phyloP scores from a whole-genome alignment of 169 alveolate species.

The Pseudocohnilembus persalinus region DNA sequence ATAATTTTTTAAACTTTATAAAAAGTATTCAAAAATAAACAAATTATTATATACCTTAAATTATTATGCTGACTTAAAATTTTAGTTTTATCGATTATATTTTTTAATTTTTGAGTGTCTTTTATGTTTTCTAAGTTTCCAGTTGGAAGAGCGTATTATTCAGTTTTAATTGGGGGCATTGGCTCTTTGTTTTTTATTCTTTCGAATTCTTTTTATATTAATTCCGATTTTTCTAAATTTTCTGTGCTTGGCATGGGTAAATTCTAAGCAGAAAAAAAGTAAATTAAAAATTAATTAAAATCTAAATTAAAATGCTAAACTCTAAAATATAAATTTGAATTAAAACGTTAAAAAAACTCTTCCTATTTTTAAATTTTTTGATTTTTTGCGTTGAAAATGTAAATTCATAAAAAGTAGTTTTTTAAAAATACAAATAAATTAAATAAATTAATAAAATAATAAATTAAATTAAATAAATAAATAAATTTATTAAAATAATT shows the following conservation, averaged over 20 bases:
- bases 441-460: too few relatives aligned
- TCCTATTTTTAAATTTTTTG: too few relatives aligned
- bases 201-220: not conserved
- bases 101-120: not conserved
- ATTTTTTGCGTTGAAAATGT: too few relatives aligned
- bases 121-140: not conserved
- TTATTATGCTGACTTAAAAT: not conserved
- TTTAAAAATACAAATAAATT: too few relatives aligned
- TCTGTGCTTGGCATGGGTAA: not conserved
- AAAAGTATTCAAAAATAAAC: not conserved
- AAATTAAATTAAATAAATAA: too few relatives aligned
- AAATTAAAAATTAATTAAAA: too few relatives aligned
- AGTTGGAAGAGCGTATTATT: not conserved
- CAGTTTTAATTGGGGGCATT: not conserved
- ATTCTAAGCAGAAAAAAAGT: too few relatives aligned
- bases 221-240: not conserved
- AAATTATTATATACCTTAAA: not conserved
- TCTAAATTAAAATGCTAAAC: too few relatives aligned
- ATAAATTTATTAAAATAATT: too few relatives aligned
- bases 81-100: not conserved
- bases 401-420: not conserved
- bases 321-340: too few relatives aligned
- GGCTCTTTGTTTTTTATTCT: not conserved
- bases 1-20: too few relatives aligned
- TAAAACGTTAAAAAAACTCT: too few relatives aligned